A percentile compares a stretch with the other conserved stretches of the same genome.
Evolutionary conservation across 495 filamentous ascomycete genomes (phyloP).

Genomic region (Neurospora sp.): DNA sequence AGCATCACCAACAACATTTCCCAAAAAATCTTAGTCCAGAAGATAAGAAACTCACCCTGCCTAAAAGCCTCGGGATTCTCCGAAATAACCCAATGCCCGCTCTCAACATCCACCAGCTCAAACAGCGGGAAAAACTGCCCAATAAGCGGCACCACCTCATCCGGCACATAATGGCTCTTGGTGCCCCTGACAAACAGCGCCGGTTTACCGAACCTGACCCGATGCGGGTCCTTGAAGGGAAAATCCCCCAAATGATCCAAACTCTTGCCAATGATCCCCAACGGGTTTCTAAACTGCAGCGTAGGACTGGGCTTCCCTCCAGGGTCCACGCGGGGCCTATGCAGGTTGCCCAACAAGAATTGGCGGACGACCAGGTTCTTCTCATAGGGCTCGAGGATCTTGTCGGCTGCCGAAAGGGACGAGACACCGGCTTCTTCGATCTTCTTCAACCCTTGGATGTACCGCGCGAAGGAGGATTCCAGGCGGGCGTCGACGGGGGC

Average conservation of each 20-base stretch:
- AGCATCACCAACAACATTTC: not conserved
- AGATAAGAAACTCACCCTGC: constrained; percentile 46
- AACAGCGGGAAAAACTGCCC: constrained; percentile 86
- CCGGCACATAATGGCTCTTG: constrained; percentile 72
- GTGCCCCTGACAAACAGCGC: constrained; percentile 80
- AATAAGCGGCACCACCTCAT: constrained; percentile 78
- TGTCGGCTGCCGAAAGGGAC: constrained; percentile 67
- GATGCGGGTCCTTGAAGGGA: constrained; percentile 59
- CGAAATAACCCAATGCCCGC: constrained; percentile 90
- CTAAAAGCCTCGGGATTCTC: constrained; percentile 85
- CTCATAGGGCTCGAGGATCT: constrained; percentile 70
- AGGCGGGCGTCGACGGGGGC: constrained; percentile 74
- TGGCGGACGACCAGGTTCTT: constrained; percentile 68
- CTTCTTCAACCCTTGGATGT: constrained; percentile 74
- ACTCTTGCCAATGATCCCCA: constrained; percentile 25
- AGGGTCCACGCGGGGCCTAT: constrained; percentile 29
- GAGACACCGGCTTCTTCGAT: constrained; percentile 59
- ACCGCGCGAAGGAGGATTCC: constrained; percentile 63
- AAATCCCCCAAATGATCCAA: constrained; percentile 67
- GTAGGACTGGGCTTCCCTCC: not conserved
- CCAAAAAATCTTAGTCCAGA: not conserved
- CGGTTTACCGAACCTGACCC: constrained; percentile 57
- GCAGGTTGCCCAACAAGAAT: constrained; percentile 86
- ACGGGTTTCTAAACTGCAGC: constrained; percentile 37
- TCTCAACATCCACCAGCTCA: constrained; percentile 67